Conservation (phyloP, 1,139 yeast species). For the Zygosaccharomyces sapae region DNA sequence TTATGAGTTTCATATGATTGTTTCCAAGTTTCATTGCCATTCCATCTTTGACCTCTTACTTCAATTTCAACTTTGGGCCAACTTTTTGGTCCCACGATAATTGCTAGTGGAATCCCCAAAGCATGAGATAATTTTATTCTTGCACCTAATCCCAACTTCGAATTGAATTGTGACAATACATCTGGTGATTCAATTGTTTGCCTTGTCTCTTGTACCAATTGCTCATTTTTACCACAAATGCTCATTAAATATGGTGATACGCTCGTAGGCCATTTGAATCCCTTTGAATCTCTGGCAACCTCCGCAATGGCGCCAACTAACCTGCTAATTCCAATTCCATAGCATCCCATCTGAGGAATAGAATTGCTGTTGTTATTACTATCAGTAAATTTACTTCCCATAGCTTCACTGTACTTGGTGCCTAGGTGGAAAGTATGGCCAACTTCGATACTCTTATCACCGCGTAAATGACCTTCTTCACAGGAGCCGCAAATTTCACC, state of each 20-base stretch:
- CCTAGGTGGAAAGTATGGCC: slow-evolving; percentile 93
- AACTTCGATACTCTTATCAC: slow-evolving; percentile 72
- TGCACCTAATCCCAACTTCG: slow-evolving; percentile 42
- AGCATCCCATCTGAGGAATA: slow-evolving; percentile 80
- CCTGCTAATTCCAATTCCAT: slow-evolving; percentile 90
- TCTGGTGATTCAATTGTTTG: slow-evolving; percentile 14
- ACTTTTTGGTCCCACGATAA: slow-evolving; percentile 52
- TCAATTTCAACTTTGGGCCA: slow-evolving; percentile 65
- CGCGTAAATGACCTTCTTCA: slow-evolving; percentile 49
- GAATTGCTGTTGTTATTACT: slow-evolving; percentile 40
- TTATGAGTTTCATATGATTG: slow-evolving; percentile 18
- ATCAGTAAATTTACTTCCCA: slow-evolving; percentile 52
- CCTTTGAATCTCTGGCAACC: slow-evolving; percentile 60
- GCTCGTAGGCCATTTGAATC: slow-evolving; percentile 75
- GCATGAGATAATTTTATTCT: slow-evolving; percentile 53
- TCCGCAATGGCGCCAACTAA: slow-evolving; percentile 85
- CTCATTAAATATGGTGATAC: slow-evolving; percentile 76
- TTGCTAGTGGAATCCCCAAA: slow-evolving; percentile 61
- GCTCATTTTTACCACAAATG: slow-evolving; percentile 41
- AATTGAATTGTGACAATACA: slow-evolving; percentile 35
- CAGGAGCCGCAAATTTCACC: slow-evolving; percentile 72
- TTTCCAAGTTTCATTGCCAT: slow-evolving; percentile 20
- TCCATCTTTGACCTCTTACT: slow-evolving; percentile 49
- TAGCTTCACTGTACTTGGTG: slow-evolving; percentile 65
- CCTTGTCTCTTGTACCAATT: slow-evolving; percentile 13